Evolutionary conservation across 2,329 filamentous ascomycete genomes (phyloP).

Genomic region (Aspergillus calidoustus): DNA sequence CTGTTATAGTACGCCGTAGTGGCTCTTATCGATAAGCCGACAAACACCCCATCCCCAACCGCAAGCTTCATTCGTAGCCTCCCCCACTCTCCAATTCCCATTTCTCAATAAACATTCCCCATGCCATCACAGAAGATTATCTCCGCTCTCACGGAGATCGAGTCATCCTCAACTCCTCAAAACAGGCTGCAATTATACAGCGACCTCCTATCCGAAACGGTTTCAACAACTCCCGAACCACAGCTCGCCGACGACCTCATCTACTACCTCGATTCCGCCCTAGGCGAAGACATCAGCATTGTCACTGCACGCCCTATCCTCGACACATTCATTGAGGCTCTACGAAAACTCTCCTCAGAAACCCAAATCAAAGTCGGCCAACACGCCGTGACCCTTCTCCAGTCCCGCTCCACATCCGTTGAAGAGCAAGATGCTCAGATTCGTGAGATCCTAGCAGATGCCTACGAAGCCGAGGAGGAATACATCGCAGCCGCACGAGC

Average conservation of each 20-base stretch:
- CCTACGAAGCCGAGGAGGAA: conserved; percentile 82
- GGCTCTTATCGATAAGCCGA: conserved; percentile 33
- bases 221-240: conserved; percentile 49
- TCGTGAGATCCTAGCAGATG: conserved; percentile 79
- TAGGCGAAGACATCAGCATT: conserved; percentile 72
- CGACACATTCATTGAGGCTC: conserved; percentile 66
- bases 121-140: conserved; percentile 58
- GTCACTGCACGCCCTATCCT: conserved; percentile 76
- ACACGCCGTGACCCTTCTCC: conserved; percentile 70
- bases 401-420: conserved; percentile 71
- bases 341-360: conserved; percentile 59
- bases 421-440: conserved; percentile 83
- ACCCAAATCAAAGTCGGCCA: conserved; percentile 76
- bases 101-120: background rate
- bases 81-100: background rate
- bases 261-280: conserved; percentile 70
- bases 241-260: conserved; percentile 66
- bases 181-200: conserved; percentile 62
- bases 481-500: conserved; percentile 76
- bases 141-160: conserved; percentile 55
- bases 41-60: conserved; percentile 10
- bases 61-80: conserved; percentile 5
- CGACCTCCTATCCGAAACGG: conserved; percentile 61
- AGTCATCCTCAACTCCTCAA: conserved; percentile 51
- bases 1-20: background rate